Percentiles rank a stretch among this genome's conserved stretches.
Conservation (phyloP, 1,139 yeast species). For the Taphrina populina region DNA sequence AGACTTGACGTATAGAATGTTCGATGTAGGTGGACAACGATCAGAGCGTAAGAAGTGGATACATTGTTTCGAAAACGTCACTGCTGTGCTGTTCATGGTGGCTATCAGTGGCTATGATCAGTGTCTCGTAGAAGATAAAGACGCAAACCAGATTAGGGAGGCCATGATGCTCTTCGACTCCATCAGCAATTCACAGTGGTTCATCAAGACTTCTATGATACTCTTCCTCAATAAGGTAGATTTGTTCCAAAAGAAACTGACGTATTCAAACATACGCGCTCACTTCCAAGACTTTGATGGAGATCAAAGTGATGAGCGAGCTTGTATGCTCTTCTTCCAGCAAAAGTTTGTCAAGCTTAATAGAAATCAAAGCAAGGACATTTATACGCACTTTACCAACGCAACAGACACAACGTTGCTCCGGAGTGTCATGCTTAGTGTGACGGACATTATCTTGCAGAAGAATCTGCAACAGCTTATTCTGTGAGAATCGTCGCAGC, state of each 20-base stretch:
- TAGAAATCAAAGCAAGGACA: slow-evolving; percentile 58
- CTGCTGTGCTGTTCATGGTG: slow-evolving; percentile 84
- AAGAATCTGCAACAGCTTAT: slow-evolving; percentile 55
- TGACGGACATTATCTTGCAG: slow-evolving; percentile 84
- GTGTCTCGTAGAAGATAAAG: slow-evolving; percentile 80
- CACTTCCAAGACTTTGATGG: slow-evolving; percentile 63
- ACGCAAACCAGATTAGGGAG: slow-evolving; percentile 89
- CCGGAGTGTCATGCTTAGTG: slow-evolving; percentile 60
- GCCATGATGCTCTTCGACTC: slow-evolving; percentile 80
- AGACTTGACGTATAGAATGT: slow-evolving; percentile 55
- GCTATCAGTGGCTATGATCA: slow-evolving; percentile 94
- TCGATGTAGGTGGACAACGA: slow-evolving; percentile 98
- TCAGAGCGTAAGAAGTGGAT: slow-evolving; percentile 95
- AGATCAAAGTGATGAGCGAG: slow-evolving; percentile 55
- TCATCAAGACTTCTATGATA: slow-evolving; percentile 79
- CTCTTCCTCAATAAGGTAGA: slow-evolving; percentile 87
- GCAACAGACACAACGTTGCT: slow-evolving; percentile 62
- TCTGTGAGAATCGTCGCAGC: not conserved
- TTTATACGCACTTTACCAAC: slow-evolving; percentile 88
- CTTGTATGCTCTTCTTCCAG: slow-evolving; percentile 67
- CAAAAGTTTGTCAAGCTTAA: slow-evolving; percentile 61
- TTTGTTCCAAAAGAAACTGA: slow-evolving; percentile 68
- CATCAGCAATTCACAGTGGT: slow-evolving; percentile 83
- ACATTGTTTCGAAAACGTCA: slow-evolving; percentile 88
- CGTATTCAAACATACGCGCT: slow-evolving; percentile 59